A percentile compares a stretch with the other conserved stretches of the same genome.
Conservation (phyloP, 495 filamentous ascomycete species). For the Cercophora newfieldiana region DNA sequence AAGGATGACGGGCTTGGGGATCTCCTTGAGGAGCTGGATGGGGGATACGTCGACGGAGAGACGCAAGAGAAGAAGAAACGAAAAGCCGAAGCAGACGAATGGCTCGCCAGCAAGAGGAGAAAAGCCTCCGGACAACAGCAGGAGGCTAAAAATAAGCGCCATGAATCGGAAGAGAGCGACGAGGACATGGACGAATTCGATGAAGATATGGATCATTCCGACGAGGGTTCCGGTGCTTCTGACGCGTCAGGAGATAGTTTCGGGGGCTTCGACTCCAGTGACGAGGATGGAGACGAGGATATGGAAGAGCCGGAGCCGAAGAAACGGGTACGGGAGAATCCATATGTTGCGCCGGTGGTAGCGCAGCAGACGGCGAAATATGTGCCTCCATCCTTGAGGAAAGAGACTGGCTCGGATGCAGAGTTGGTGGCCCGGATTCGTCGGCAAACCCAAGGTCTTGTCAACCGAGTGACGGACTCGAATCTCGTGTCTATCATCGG, state of each 20-base stretch:
- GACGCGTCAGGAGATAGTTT: conserved; percentile 32
- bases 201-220: conserved; percentile 25
- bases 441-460: conserved; percentile 78
- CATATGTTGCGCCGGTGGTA: conserved; percentile 52
- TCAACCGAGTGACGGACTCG: conserved; percentile 91
- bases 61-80: conserved; percentile 63
- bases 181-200: conserved; percentile 35
- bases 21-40: conserved; percentile 69
- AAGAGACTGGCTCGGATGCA: conserved; percentile 57
- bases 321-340: conserved; percentile 49
- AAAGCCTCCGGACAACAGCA: conserved; percentile 37
- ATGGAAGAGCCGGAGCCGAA: conserved; percentile 19
- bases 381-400: conserved; percentile 81
- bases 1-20: conserved; percentile 85
- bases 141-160: conserved; percentile 18
- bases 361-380: conserved; percentile 59
- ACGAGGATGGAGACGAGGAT: conserved; percentile 33
- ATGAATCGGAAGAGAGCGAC: conserved; percentile 31
- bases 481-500: conserved; percentile 78
- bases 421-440: conserved; percentile 70
- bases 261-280: not conserved
- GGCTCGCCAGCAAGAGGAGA: conserved; percentile 48
- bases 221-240: conserved; percentile 14
- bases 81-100: conserved; percentile 62
- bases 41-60: conserved; percentile 52